Conservation (phyloP, 768 basidiomycete species). For the Russula sp. region DNA sequence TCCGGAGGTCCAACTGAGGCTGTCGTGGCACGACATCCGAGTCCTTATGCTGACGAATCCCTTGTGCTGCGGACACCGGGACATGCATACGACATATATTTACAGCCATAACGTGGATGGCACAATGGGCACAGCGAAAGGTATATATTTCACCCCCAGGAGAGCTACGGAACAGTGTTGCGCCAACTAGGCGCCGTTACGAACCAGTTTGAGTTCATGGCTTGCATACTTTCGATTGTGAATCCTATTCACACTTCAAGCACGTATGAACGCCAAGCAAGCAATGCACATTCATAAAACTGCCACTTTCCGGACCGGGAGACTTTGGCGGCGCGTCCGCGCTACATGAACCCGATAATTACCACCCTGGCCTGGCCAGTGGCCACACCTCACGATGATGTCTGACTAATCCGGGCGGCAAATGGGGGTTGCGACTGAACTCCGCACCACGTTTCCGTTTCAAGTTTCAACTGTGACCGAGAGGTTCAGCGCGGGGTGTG, state of each 20-base stretch:
- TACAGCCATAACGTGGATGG: not conserved
- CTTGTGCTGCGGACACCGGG: no score
- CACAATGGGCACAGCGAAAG: not conserved
- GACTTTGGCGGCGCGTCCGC: not conserved
- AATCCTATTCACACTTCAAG: not conserved
- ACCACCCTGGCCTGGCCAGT: no score
- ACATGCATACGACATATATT: not conserved
- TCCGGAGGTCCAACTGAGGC: not conserved
- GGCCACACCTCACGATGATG: not conserved
- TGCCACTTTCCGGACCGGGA: not conserved
- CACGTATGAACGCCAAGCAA: not conserved
- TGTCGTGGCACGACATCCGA: not conserved
- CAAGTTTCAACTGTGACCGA: not conserved
- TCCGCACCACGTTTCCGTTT: not conserved
- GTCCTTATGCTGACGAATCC: not conserved
- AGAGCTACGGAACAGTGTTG: not conserved
- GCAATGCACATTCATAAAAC: no score
- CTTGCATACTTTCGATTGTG: not conserved
- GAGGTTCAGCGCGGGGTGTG: not conserved
- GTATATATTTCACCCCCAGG: not conserved
- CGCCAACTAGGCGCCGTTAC: not conserved
- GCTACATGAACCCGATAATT: not conserved
- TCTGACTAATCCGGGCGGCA: conserved; percentile 1
- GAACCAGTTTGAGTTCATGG: not conserved
- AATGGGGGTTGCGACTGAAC: not conserved